Base-by-base conservation (phyloP, 2,329 filamentous ascomycete genomes). In the Sclerotinia glacialis region DNA sequence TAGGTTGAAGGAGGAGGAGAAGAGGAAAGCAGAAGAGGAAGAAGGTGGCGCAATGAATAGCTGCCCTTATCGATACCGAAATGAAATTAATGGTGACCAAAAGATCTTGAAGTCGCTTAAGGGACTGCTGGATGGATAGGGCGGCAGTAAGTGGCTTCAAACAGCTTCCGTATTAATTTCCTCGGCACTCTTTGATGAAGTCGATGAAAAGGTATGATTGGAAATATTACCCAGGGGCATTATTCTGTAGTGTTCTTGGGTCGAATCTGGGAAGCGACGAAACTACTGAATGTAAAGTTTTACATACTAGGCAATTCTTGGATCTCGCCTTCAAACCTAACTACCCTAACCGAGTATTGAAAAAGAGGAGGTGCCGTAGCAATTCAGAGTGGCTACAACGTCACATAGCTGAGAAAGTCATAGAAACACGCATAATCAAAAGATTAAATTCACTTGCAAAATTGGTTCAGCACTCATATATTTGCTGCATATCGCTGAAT, bases 401-500 rank as follows among this genome's bases (percentile, higher is more conserved):
- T 49, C 26, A 59, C 28, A 49, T 49, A 49, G 44, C n/a, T 61
- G 4, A 40, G 37, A 49, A 34, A 23, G 23, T 46, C 11, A 31
- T 46, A 28, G 5, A 47, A 49, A 61, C 31, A 61, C 44, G 28
- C 31, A 40, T 21, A 37, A 60, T 37, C n/a, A 34, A 37, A 54
- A 12, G 28, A 49, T 37, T 40, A n/a, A 61, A 61, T 61, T 61
- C 58, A 61, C 44, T 50, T 49, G 58, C 44, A 26, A 14, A 11
- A 26, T 37, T 37, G 37, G 8, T 69, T 37, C 46, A 23, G 31
- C 7, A 60, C 46, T 52, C 64, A 61, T 56, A 21, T 49, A 67
- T 67, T 56, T 70, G 71, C 67, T 71, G 69, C 69, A 72, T 68
- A 68, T 73, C 68, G 71, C 65, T 68, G 69, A 65, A 68, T 68